phyloP scores from a whole-genome alignment of 1,139 yeast genomes.

The Hemisphaericaspora subhashii region DNA sequence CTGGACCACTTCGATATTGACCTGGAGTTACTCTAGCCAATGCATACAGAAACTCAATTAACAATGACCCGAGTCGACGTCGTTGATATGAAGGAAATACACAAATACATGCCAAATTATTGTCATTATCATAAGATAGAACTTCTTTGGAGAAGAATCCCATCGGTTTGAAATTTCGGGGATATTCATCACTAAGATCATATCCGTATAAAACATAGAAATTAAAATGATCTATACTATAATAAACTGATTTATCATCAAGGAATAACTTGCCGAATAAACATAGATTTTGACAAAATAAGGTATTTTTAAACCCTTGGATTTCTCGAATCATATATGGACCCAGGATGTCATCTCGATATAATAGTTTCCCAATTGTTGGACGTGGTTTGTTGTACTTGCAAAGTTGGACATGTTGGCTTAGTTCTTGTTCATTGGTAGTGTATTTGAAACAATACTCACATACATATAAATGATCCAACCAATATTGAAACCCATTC shows the following conservation, averaged over 20 bases:
- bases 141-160: slow-evolving; percentile 92
- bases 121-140: slow-evolving; percentile 76
- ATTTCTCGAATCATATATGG: slow-evolving; percentile 57
- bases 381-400: slow-evolving; percentile 29
- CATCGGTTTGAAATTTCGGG: slow-evolving; percentile 51
- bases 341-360: slow-evolving; percentile 56
- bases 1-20: slow-evolving; percentile 75
- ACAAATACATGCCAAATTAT: slow-evolving; percentile 84
- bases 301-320: slow-evolving; percentile 58
- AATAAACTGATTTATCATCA: slow-evolving; percentile 89
- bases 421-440: slow-evolving; percentile 35
- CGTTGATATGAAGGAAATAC: slow-evolving; percentile 92
- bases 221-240: slow-evolving; percentile 74
- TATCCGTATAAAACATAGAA: slow-evolving; percentile 71
- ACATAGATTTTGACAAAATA: slow-evolving; percentile 81
- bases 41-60: slow-evolving; percentile 82
- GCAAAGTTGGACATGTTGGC: slow-evolving; percentile 50
- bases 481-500: slow-evolving; percentile 42
- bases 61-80: slow-evolving; percentile 69
- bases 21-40: slow-evolving; percentile 56
- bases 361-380: slow-evolving; percentile 65
- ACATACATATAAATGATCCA: slow-evolving; percentile 69
- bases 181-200: slow-evolving; percentile 19
- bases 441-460: slow-evolving; percentile 84
- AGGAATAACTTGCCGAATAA: slow-evolving; percentile 83